Evolutionary conservation across 768 basidiomycete species (phyloP).

Genomic region (Amanita subjunquillea): DNA sequence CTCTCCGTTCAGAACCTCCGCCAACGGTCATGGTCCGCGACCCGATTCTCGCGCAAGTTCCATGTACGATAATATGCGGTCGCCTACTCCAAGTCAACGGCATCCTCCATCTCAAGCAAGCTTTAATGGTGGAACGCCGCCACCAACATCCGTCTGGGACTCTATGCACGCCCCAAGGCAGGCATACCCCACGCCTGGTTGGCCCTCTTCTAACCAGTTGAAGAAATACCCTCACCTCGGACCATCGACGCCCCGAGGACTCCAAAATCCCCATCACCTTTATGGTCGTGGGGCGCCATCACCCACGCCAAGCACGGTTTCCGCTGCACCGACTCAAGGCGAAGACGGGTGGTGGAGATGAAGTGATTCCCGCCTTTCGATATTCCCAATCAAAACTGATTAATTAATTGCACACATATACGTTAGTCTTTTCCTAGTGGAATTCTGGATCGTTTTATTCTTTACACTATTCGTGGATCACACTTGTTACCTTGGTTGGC

Average conservation of each 20-base stretch:
- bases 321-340: constrained; percentile 56
- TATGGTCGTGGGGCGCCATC: constrained; percentile 38
- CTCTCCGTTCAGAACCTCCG: constrained; percentile 10
- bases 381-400: neutral
- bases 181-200: constrained; percentile 12
- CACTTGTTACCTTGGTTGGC: no score
- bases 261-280: constrained; percentile 15
- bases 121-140: constrained; percentile 37
- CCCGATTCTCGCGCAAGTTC: constrained; percentile 74
- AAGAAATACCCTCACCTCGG: constrained; percentile 26
- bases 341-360: constrained; percentile 77
- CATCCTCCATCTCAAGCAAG: constrained; percentile 19
- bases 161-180: constrained; percentile 47
- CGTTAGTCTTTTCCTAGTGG: neutral
- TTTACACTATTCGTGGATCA: neutral
- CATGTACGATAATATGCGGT: constrained; percentile 34
- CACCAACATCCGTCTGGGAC: constrained; percentile 55
- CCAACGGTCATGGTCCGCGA: constrained; percentile 38
- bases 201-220: constrained; percentile 3
- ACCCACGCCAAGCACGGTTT: constrained; percentile 71
- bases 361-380: constrained; percentile 6
- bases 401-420: constrained; percentile 5
- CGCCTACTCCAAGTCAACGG: constrained; percentile 39
- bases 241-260: constrained; percentile 26
- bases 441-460: neutral